Evolutionary conservation across 2,329 filamentous ascomycete species (phyloP).

Genomic region (Calonectria multiphialidica): DNA sequence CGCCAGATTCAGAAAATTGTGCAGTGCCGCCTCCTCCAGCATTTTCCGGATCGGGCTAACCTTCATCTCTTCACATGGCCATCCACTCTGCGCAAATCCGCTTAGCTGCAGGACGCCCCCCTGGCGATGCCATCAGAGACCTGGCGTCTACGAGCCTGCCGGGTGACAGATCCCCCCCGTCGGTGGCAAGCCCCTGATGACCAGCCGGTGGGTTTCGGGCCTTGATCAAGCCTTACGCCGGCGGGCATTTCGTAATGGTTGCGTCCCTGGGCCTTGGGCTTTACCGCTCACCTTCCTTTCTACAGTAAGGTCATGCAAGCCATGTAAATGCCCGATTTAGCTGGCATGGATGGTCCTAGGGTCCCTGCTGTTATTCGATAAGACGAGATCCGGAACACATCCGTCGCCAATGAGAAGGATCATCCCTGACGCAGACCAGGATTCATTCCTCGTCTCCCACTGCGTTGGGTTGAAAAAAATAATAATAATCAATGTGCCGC

Average conservation of each 20-base stretch:
- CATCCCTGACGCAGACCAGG: background rate
- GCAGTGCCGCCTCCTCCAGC: background rate
- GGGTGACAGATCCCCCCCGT: background rate
- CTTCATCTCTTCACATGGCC: background rate
- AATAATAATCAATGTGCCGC: background rate
- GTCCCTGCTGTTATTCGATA: background rate
- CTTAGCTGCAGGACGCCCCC: background rate
- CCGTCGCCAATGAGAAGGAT: background rate
- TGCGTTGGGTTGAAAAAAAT: background rate
- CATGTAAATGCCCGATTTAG: background rate
- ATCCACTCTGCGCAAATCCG: background rate
- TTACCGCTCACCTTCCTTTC: background rate
- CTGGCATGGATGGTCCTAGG: background rate
- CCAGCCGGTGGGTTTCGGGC: background rate
- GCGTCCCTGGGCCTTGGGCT: background rate
- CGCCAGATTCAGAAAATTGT: background rate
- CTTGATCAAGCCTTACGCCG: background rate
- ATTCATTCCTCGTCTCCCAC: slow-evolving; percentile 5
- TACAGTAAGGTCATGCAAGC: background rate
- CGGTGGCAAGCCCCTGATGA: background rate
- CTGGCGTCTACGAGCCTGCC: background rate
- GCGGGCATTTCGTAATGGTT: background rate
- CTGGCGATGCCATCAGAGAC: background rate
- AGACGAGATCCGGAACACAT: background rate
- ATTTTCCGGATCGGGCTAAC: background rate